These are phyloP conservation scores for Saccharomyces mikatae DNA, from an alignment of 805 yeast genomes.

Conservation along the genomic window DNA sequence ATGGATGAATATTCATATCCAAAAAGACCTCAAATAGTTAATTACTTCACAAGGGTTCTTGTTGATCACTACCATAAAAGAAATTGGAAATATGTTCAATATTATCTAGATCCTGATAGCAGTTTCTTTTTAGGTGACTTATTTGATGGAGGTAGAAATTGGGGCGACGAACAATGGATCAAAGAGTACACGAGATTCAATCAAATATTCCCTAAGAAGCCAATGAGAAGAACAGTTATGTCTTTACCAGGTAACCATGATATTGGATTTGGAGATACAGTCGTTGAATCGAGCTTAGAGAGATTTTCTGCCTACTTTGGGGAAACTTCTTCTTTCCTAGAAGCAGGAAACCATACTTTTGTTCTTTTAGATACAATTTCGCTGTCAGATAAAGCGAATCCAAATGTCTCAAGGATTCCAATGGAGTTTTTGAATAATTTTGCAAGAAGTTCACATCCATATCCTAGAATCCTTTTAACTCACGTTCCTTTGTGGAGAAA, in stretches of 20 bases:
- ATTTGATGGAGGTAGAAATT: constrained; percentile 90
- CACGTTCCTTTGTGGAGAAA: constrained; percentile 86
- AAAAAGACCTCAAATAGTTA: constrained; percentile 43
- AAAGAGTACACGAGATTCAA: constrained; percentile 64
- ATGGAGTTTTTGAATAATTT: constrained; percentile 42
- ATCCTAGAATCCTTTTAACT: constrained; percentile 62
- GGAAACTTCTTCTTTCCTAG: constrained; percentile 43
- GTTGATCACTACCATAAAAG: constrained; percentile 75
- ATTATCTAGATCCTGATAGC: constrained; percentile 60
- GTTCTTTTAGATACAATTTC: constrained; percentile 81
- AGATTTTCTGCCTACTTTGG: constrained; percentile 75
- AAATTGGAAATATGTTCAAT: constrained; percentile 57
- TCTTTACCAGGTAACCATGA: constrained; percentile 92
- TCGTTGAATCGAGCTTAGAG: constrained; percentile 45
- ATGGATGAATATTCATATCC: constrained; percentile 88
- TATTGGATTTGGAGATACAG: constrained; percentile 80
- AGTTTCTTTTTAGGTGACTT: constrained; percentile 81
- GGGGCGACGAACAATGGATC: constrained; percentile 66
- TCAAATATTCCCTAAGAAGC: constrained; percentile 51
- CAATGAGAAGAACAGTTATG: constrained; percentile 37
- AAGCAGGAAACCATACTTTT: constrained; percentile 61
- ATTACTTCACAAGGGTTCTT: constrained; percentile 49
- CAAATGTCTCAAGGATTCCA: constrained; percentile 40
- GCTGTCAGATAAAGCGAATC: constrained; percentile 49
- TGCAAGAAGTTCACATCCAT: constrained; percentile 20